A percentile compares a stretch with the other conserved stretches of the same genome.
phyloP scores from a whole-genome alignment of 2,329 filamentous ascomycete genomes.

The Colletotrichum lini region DNA sequence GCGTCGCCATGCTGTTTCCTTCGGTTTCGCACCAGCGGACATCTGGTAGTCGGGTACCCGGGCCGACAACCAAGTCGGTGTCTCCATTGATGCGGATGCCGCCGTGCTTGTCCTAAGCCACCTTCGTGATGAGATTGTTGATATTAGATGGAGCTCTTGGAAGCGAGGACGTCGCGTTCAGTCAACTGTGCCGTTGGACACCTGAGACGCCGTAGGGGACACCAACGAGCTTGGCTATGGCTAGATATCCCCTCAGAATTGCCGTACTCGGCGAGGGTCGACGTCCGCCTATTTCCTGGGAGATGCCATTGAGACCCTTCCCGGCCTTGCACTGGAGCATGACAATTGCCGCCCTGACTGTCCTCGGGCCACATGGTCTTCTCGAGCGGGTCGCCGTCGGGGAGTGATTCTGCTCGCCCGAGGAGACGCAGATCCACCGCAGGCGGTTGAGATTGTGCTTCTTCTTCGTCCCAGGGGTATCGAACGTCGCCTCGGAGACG shows the following conservation, averaged over 20 bases:
- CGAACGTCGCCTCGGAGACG: constrained; percentile 79
- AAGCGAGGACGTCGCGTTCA: constrained; percentile 82
- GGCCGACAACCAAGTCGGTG: constrained; percentile 52
- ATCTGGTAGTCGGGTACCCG: neutral
- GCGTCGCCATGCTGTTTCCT: neutral
- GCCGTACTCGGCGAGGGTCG: constrained; percentile 87
- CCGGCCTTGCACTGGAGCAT: constrained; percentile 87
- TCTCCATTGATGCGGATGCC: constrained; percentile 81
- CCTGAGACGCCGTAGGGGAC: constrained; percentile 75
- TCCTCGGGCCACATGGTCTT: constrained; percentile 91
- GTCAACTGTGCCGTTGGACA: constrained; percentile 80
- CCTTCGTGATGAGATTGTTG: constrained; percentile 81
- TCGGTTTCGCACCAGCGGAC: neutral
- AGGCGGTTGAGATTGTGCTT: constrained; percentile 79
- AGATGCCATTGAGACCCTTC: constrained; percentile 86
- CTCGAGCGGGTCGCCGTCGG: constrained; percentile 83
- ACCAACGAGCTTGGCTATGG: constrained; percentile 88
- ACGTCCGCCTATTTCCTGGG: constrained; percentile 80
- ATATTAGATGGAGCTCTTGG: constrained; percentile 80
- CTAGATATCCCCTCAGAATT: constrained; percentile 79
- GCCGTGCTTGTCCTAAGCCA: constrained; percentile 83
- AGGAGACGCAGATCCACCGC: constrained; percentile 80
- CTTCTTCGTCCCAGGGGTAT: constrained; percentile 73
- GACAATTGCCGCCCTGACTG: constrained; percentile 86
- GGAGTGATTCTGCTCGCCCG: constrained; percentile 77